These are phyloP conservation scores for Metarhizium humberi DNA, from an alignment of 2,329 filamentous ascomycete genomes.

Conservation along the genomic window DNA sequence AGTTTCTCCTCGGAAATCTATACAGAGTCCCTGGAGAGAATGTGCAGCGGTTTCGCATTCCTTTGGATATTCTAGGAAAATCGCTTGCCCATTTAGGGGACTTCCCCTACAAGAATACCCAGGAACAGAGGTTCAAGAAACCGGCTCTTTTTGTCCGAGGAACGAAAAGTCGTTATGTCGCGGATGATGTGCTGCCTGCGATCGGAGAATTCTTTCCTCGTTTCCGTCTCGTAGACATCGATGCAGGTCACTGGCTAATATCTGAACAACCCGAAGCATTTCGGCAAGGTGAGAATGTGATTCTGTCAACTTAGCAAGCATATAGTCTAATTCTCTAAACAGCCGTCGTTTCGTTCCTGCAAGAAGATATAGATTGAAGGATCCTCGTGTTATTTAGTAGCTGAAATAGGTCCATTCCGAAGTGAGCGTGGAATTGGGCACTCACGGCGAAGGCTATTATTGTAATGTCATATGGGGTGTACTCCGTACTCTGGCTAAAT, in stretches of 20 bases:
- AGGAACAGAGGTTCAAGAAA: conserved; percentile 59
- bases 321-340: neutral
- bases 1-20: conserved; percentile 87
- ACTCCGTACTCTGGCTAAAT: neutral
- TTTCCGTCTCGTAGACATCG: conserved; percentile 64
- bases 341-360: conserved; percentile 4
- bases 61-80: conserved; percentile 59
- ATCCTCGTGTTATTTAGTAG: neutral
- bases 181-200: conserved; percentile 70
- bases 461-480: neutral
- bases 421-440: neutral
- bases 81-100: conserved; percentile 70
- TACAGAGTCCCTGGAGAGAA: conserved; percentile 42
- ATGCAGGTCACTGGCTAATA: conserved; percentile 80
- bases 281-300: conserved; percentile 45
- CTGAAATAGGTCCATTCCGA: neutral
- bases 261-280: conserved; percentile 81
- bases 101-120: conserved; percentile 75
- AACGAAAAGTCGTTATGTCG: conserved; percentile 67
- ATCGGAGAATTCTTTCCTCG: conserved; percentile 75
- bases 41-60: conserved; percentile 67
- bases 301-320: neutral
- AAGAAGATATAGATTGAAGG: neutral
- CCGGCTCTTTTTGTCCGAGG: conserved; percentile 75
- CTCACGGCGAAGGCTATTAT: neutral